These are phyloP conservation scores for Venturia pyrina DNA, from an alignment of 2,329 filamentous ascomycete species.

Conservation along the genomic window DNA sequence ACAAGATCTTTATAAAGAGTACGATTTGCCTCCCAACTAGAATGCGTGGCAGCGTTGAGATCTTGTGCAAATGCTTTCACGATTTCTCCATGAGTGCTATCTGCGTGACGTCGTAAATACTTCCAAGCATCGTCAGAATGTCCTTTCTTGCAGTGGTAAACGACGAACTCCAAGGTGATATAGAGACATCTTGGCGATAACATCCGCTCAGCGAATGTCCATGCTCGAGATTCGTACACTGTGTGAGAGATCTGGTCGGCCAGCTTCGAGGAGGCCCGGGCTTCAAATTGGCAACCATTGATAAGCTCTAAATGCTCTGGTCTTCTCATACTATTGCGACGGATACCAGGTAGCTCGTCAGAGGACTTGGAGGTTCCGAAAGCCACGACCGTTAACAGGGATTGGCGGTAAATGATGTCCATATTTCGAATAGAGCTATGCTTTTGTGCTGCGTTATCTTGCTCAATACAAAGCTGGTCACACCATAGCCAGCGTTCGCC, in stretches of 20 bases:
- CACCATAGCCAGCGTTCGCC: background rate
- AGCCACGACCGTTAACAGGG: background rate
- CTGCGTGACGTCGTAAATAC: too few relatives aligned
- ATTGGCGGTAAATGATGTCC: conserved; percentile 10
- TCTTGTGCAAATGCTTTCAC: too few relatives aligned
- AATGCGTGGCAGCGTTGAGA: too few relatives aligned
- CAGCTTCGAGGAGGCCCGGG: background rate
- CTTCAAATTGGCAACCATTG: background rate
- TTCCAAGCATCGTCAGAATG: background rate
- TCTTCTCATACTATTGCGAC: background rate
- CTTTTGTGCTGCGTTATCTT: conserved; percentile 4
- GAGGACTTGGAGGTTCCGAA: background rate
- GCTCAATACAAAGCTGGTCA: conserved; percentile 11
- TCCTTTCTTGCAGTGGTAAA: conserved; percentile 6
- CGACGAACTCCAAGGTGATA: conserved; percentile 5
- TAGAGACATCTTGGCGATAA: conserved; percentile 6
- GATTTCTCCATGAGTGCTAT: too few relatives aligned
- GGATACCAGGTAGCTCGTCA: background rate
- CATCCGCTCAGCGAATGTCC: conserved; percentile 12
- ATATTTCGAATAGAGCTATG: conserved; percentile 8
- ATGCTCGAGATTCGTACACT: conserved; percentile 6
- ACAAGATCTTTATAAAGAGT: too few relatives aligned
- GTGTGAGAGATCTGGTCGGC: background rate
- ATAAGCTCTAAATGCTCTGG: background rate
- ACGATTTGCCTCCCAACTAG: too few relatives aligned